phyloP scores from a whole-genome alignment of 2,329 filamentous ascomycete species.

The Pseudophaeomoniella oleicola region DNA sequence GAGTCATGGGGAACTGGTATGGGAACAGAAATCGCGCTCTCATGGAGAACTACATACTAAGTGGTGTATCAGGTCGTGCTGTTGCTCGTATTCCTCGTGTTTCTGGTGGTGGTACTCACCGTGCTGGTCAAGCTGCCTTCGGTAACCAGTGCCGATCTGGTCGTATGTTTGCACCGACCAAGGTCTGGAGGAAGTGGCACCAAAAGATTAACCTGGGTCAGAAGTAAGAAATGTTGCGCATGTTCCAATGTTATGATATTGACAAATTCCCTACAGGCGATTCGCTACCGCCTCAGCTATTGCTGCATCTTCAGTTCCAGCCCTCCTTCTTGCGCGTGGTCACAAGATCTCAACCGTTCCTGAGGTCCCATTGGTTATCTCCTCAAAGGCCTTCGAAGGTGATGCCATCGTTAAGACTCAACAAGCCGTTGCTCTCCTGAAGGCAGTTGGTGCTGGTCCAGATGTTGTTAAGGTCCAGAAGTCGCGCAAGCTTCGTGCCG shows the following conservation, averaged over 20 bases:
- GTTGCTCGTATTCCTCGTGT: constrained; percentile 99
- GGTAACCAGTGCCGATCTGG: constrained; percentile 99
- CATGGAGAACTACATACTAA: constrained; percentile 6
- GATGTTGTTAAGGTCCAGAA: constrained; percentile 93
- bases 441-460: constrained; percentile 74
- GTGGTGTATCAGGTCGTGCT: constrained; percentile 60
- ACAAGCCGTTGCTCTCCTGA: constrained; percentile 71
- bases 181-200: constrained; percentile 99
- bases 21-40: constrained; percentile 27
- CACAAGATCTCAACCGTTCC: constrained; percentile 86
- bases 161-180: constrained; percentile 99
- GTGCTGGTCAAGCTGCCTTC: constrained; percentile 98
- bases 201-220: constrained; percentile 99
- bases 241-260: constrained; percentile 9
- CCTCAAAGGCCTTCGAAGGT: constrained; percentile 74
- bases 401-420: constrained; percentile 76
- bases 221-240: constrained; percentile 47
- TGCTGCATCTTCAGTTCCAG: constrained; percentile 86
- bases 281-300: constrained; percentile 96
- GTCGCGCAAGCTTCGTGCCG: constrained; percentile 92
- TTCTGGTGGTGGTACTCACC: constrained; percentile 99
- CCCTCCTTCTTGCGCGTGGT: constrained; percentile 90
- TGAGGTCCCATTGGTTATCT: constrained; percentile 93
- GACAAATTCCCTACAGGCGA: constrained; percentile 47
- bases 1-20: constrained; percentile 99